A percentile compares a stretch with the other conserved stretches of the same genome.
Evolutionary conservation across 176 grass and related monocot species (phyloP).

Genomic region (Hordeum vulgare): DNA sequence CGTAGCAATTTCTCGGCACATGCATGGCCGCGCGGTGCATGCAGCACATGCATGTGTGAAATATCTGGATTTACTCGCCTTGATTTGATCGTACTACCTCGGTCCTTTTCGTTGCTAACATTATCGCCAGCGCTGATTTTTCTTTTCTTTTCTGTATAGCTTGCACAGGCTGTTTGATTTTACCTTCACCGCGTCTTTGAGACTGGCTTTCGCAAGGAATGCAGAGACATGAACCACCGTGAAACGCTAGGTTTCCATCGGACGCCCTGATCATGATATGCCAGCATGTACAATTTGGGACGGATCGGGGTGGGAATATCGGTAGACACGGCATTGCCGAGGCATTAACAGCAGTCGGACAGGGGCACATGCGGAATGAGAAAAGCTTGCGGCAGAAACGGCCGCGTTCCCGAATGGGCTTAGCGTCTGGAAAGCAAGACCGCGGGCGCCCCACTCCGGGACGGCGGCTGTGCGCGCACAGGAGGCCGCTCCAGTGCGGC

Average conservation of each 20-base stretch:
- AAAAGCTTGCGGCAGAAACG: not conserved
- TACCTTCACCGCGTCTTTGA: not conserved
- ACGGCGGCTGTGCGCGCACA: constrained; percentile 35
- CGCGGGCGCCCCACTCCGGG: not conserved
- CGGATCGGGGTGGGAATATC: constrained; percentile 14
- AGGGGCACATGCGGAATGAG: constrained; percentile 23
- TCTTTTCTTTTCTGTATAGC: not conserved
- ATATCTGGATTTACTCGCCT: not conserved
- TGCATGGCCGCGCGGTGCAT: constrained; percentile 17
- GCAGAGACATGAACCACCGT: too few species aligned
- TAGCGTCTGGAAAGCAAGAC: constrained; percentile 26
- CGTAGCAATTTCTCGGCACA: constrained; percentile 6
- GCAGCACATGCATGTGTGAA: constrained; percentile 9
- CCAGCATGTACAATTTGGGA: not conserved
- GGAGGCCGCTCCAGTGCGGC: constrained; percentile 9
- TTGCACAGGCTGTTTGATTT: not conserved
- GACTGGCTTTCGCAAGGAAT: not conserved
- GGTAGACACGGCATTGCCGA: not conserved
- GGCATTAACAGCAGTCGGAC: constrained; percentile 25
- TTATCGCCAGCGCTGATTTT: not conserved
- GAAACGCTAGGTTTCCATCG: not conserved
- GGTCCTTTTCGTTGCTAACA: not conserved
- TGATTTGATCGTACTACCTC: not conserved
- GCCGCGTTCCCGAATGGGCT: constrained; percentile 17
- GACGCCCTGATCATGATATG: not conserved